A percentile compares a stretch with the other conserved stretches of the same genome.
Conservation (phyloP, 1,284 basidiomycete genomes). For the Pascua sp. region DNA sequence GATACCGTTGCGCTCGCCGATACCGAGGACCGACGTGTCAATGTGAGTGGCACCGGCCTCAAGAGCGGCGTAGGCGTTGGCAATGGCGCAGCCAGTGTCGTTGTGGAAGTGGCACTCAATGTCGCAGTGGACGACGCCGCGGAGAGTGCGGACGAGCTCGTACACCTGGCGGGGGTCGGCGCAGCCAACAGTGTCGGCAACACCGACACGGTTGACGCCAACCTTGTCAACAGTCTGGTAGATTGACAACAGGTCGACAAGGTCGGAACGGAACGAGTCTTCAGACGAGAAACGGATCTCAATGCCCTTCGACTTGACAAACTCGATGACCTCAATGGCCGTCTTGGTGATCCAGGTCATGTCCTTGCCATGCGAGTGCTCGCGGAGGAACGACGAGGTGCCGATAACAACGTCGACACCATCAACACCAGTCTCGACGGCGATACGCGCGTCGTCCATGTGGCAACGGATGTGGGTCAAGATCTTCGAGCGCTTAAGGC, state of each 20-base stretch:
- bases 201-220: slow-evolving; percentile 97
- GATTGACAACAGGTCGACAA: slow-evolving; percentile 97
- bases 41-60: slow-evolving; percentile 99
- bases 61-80: slow-evolving; percentile 96
- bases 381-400: slow-evolving; percentile 96
- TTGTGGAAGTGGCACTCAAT: slow-evolving; percentile 99
- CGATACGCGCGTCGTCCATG: slow-evolving; percentile 99
- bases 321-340: slow-evolving; percentile 96
- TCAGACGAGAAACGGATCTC: slow-evolving; percentile 99
- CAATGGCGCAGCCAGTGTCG: slow-evolving; percentile 90
- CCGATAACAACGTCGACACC: slow-evolving; percentile 99
- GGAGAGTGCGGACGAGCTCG: slow-evolving; percentile 91
- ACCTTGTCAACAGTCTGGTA: slow-evolving; percentile 99
- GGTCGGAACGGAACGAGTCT: slow-evolving; percentile 99
- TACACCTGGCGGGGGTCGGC: slow-evolving; percentile 99
- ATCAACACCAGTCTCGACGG: slow-evolving; percentile 98
- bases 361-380: slow-evolving; percentile 99
- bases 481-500: slow-evolving; percentile 76
- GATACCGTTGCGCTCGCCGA: slow-evolving; percentile 98
- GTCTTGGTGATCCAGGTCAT: slow-evolving; percentile 99
- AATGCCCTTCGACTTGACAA: slow-evolving; percentile 99
- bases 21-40: slow-evolving; percentile 90
- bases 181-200: slow-evolving; percentile 98
- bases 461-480: slow-evolving; percentile 99
- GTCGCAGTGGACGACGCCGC: slow-evolving; percentile 93